These are phyloP conservation scores for Rhododendron kiyosumense DNA, from an alignment of 148 eudicot genomes.

Conservation along the genomic window DNA sequence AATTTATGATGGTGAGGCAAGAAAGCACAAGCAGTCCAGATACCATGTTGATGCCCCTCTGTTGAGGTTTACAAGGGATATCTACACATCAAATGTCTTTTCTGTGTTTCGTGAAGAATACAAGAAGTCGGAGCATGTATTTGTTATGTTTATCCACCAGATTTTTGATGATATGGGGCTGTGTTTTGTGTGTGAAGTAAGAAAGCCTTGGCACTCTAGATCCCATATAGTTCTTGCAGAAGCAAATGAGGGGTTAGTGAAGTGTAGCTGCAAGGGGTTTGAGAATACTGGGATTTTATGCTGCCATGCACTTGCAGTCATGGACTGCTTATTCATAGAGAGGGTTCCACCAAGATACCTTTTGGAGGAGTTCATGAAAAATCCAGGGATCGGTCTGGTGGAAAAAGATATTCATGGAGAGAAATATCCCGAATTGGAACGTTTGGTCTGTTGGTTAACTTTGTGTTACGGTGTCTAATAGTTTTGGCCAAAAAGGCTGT, in stretches of 20 bases:
- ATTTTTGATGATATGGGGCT: background rate
- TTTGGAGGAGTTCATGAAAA: background rate
- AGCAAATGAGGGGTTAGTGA: background rate
- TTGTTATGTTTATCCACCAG: background rate
- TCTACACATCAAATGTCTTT: background rate
- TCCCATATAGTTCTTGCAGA: no score
- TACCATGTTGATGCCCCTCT: no score
- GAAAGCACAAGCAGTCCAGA: no score
- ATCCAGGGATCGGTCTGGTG: background rate
- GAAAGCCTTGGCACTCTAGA: background rate
- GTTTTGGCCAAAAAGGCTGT: background rate
- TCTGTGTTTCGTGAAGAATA: background rate
- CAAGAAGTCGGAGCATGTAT: background rate
- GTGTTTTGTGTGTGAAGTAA: background rate
- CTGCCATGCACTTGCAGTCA: background rate
- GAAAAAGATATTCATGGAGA: background rate
- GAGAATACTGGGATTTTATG: conserved; percentile 2
- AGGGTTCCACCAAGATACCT: background rate
- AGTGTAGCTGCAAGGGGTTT: background rate
- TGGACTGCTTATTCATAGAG: background rate
- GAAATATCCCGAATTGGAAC: background rate
- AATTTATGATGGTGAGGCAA: no score
- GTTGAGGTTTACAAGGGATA: background rate
- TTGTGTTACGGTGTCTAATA: no score
- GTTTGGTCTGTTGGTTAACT: background rate